Conservation (phyloP, 2,329 filamentous ascomycete genomes). For the Talaromyces sp. region DNA sequence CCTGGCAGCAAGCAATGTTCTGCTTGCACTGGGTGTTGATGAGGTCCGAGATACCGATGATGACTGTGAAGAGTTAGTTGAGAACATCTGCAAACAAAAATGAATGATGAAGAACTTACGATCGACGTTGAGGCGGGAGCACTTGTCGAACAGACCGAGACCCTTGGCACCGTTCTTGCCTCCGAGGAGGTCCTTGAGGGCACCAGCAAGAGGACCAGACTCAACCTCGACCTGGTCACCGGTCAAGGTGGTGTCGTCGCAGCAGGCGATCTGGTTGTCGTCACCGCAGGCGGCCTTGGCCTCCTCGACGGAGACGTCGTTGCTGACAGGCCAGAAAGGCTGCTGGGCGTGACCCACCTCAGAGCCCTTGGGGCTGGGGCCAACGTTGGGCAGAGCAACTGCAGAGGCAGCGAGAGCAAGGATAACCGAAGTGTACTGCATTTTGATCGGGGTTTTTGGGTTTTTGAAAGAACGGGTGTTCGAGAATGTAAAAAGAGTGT, state of each 20-base stretch:
- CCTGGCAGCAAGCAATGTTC: constrained; percentile 37
- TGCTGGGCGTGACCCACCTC: constrained; percentile 16
- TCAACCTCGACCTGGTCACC: constrained; percentile 29
- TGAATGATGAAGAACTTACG: constrained; percentile 17
- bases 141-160: constrained; percentile 36
- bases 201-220: constrained; percentile 27
- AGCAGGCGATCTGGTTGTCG: constrained; percentile 33
- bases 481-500: constrained; percentile 15
- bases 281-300: constrained; percentile 34
- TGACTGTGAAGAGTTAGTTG: constrained; percentile 15
- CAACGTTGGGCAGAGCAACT: constrained; percentile 22
- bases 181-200: constrained; percentile 29
- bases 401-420: constrained; percentile 30
- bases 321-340: constrained; percentile 27
- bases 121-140: constrained; percentile 32
- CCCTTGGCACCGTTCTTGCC: constrained; percentile 26
- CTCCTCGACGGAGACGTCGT: constrained; percentile 29
- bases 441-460: constrained; percentile 23
- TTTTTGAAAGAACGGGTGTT: constrained; percentile 7
- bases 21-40: constrained; percentile 35
- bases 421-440: constrained; percentile 31
- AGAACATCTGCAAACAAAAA: too few species aligned
- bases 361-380: constrained; percentile 15
- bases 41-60: constrained; percentile 27
- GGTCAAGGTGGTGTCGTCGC: constrained; percentile 33